Conservation (phyloP, 1,139 yeast species). For the Geotrichum macrosporum region DNA sequence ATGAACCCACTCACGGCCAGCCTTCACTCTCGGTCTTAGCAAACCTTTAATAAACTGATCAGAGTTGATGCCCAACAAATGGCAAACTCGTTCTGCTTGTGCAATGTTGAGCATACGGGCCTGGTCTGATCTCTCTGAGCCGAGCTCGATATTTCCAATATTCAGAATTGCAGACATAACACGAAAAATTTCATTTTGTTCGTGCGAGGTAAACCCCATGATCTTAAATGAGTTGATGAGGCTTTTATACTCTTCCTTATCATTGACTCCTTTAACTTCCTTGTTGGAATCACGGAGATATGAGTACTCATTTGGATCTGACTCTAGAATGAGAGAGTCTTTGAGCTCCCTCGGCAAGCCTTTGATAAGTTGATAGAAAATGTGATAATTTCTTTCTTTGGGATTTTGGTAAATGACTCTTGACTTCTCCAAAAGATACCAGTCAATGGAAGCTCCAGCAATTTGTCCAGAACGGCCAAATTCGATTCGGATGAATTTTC, state of each 20-base stretch:
- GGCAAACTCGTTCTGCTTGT: slow-evolving; percentile 55
- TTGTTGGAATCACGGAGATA: slow-evolving; percentile 57
- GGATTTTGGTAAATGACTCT: slow-evolving; percentile 78
- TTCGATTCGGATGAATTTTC: slow-evolving; percentile 88
- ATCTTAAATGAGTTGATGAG: slow-evolving; percentile 63
- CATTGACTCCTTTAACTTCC: slow-evolving; percentile 68
- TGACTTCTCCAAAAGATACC: slow-evolving; percentile 90
- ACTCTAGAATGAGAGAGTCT: slow-evolving; percentile 47
- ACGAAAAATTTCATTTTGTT: slow-evolving; percentile 57
- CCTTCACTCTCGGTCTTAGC: slow-evolving; percentile 78
- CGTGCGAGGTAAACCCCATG: slow-evolving; percentile 62
- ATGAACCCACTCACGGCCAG: slow-evolving; percentile 81
- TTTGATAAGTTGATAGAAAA: slow-evolving; percentile 77
- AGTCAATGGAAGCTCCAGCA: slow-evolving; percentile 87
- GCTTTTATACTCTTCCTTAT: slow-evolving; percentile 57
- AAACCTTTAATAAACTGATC: slow-evolving; percentile 55
- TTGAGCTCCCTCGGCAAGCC: slow-evolving; percentile 57
- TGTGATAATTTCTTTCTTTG: slow-evolving; percentile 84
- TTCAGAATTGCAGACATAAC: slow-evolving; percentile 74
- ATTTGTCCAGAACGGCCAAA: slow-evolving; percentile 63
- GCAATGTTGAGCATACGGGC: slow-evolving; percentile 58
- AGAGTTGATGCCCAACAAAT: slow-evolving; percentile 60
- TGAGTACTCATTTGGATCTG: slow-evolving; percentile 45
- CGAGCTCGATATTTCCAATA: slow-evolving; percentile 78
- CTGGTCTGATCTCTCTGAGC: slow-evolving; percentile 65